Base-by-base conservation (phyloP, 163 green algal species). In the Scenedesmus sp. region DNA sequence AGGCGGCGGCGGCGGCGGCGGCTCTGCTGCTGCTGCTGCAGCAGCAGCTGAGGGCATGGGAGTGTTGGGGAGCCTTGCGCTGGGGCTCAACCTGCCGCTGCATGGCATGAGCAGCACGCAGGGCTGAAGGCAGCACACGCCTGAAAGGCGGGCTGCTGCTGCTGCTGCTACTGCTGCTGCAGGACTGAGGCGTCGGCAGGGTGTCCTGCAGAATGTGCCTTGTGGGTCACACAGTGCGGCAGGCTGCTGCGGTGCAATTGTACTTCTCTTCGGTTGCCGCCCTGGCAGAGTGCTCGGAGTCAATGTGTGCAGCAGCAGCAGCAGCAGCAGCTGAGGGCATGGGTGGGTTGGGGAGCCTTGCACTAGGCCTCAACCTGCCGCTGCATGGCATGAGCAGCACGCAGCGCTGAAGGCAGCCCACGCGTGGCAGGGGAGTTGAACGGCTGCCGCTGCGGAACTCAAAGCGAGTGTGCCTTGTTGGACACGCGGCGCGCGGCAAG, bases 41-140 rank as follows among this genome's bases (percentile, higher is more conserved):
- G 74, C n/a, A 18, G 74, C n/a, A 18, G 76, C 34, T 2, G 76
- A 59, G 12, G 76, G 76, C 0, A 57, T 56, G 13, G 34, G 76
- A 0, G 12, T 84, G 76, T 5, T 84, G 5, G 46, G 76, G 0
- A 57, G 34, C 12, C 57, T 56, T 10, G 34, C 34, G 76, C 9
- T 84, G 26, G 76, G 76, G 3, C 76, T 56, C 10, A 84, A 59
- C 2, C 34, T 55, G 74, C 74, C 26, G 26, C 26, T 57, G 26
- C 74, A 83, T 57, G 74, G 74, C 34, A 26, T 84, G 76, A 84
- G 76, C 76, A 84, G 76, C 34, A 84, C 76, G 23, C 76, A 84
- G 76, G 34, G 70, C 3, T 79, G 23, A 79, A 46, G 34, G 5
- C 70, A 79, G 3, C 34, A 46, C 34, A 0, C 34, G 34, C 34